Base-by-base conservation (phyloP, 495 filamentous ascomycete genomes). In the Usnea hakonensis region DNA sequence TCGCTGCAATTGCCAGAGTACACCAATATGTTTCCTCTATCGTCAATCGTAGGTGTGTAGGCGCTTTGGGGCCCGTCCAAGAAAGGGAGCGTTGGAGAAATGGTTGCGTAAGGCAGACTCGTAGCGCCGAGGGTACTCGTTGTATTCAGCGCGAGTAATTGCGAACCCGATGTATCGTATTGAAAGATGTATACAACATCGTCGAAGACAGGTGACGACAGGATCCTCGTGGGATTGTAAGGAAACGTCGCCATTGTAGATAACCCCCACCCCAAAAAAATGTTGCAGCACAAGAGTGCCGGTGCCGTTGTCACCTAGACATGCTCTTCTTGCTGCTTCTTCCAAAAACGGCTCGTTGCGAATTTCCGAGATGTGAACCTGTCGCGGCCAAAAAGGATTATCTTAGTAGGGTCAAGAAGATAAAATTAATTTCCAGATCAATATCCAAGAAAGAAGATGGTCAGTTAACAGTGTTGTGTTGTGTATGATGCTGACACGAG, bases 141-240 rank as follows among this genome's bases (percentile, higher is more conserved):
- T 40, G 87, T 71, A 70, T 91, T 84, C 57, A 94, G 69, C 0
- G 85, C 78, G 17, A 87, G 77, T 17, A 95, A 78, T 64, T 80
- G 71, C 43, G 77, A 72, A 60, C 55, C 75, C 63, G 73, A 78
- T 70, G 70, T 74, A 57, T 73, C 75, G 60, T 76, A 74, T 63
- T 70, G 76, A 62, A 93, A 81, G 60, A 91, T 76, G 70, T 91
- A 93, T 38, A 76, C 72, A 59, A 78, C 61, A 4, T 75, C 72
- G 48, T 77, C 70, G 65, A 78, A 78, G 44, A 80, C 75, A 36
- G 73, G 69, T 14, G 81, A 71, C 6, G 86, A 75, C 37, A 89
- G 76, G 52, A 92, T 79, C 28, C 78, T 81, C 0, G 91, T 88
- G 0, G 91, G 89, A 30, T 81, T 83, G 76, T 95, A 95, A 36